Evolutionary conservation across 495 filamentous ascomycete genomes (phyloP), one percentile per base, ranked within the genome.

Genomic region (Xylaria flabelliformis): DNA sequence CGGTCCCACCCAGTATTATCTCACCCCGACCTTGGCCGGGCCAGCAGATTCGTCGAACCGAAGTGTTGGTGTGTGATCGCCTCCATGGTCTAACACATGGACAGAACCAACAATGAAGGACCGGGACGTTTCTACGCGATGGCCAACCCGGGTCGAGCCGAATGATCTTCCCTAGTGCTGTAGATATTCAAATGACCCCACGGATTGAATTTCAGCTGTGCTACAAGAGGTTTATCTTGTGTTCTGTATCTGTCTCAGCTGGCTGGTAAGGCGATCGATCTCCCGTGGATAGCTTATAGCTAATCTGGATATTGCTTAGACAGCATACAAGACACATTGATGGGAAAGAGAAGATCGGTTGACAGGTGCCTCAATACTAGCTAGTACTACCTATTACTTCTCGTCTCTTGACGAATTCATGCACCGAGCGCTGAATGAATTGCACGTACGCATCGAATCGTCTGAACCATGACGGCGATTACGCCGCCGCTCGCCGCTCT

Each of bases 401-500:
- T 4, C 4, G 34, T 15, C 48, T 67, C 65, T 44, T n/a, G 34
- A 67, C 21, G n/a, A 42, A 55, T 36, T 44, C 34, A 50, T 56
- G 48, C 34, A 21, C 56, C 50, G 65, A 29, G 65, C 65, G 36
- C 50, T 67, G 50, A 34, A 67, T 67, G 65, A 36, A 61, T 19
- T 21, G 50, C 50, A 24, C n/a, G n/a, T 56, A 41, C 48, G 34
- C 58, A 36, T n/a, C 44, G 50, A 55, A 67, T 56, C 15, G 50
- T 42, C 50, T 8, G 9, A 32, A 67, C 4, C 65, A 67, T 67
- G 65, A 10, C 65, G 65, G 65, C 50, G 65, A 67, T 55, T 42
- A 70, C 55, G 24, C 67, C 67, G 32, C 67, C 67, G 4, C 74
- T 84, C 24, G 77, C 78, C 29, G 79, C 81, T 12, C 78, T 84